Evolutionary conservation across 768 basidiomycete genomes (phyloP), one percentile per base, ranked within the genome.

Genomic region (Mycena galopus): DNA sequence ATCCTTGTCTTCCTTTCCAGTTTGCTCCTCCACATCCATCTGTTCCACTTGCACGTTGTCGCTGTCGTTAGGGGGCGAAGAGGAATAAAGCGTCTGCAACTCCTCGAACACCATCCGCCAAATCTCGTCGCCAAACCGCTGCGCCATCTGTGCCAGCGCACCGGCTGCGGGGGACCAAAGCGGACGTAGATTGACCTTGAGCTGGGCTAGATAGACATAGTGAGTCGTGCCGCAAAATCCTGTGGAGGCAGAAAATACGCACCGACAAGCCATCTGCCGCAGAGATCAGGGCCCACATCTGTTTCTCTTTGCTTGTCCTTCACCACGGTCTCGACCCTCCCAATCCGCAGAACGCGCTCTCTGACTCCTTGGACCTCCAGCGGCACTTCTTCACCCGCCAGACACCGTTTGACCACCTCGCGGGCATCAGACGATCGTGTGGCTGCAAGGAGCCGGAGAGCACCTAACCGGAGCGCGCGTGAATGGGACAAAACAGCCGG

Each of bases 101-200:
- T 96, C 91, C 4, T 81, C 82, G 76, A 94, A 95, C 17, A 96
- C 70, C 19, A 92, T 77, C 9, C 77, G 73, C 97, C 97, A 98
- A 2, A 94, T 89, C 1, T 88, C 73, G 73, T 95, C 91, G 0
- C 89, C 91, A 71, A 91, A 92, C n/a, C 88, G 83, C 30, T 84
- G 80, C 0, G 82, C 76, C 60, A 89, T 79, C 0, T 89, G 85
- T 0, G 88, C 86, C 7, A 98, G 81, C 0, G 94, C 92, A 14
- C 88, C 87, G 16, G 91, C 88, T 5, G 96, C 90, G 21, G 96
- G 93, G 4, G 91, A 88, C 94, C 97, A 99, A 19, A 98, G 78
- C 0, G 98, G 98, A 32, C 95, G 89, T 55, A 99, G 83, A 79
- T 96, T 97, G 71, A 98, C 93, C 83, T 99, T 98, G 63, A 98